These are phyloP conservation scores for Penicillium subrubescens DNA, from an alignment of 495 filamentous ascomycete species.

Conservation along the genomic window DNA sequence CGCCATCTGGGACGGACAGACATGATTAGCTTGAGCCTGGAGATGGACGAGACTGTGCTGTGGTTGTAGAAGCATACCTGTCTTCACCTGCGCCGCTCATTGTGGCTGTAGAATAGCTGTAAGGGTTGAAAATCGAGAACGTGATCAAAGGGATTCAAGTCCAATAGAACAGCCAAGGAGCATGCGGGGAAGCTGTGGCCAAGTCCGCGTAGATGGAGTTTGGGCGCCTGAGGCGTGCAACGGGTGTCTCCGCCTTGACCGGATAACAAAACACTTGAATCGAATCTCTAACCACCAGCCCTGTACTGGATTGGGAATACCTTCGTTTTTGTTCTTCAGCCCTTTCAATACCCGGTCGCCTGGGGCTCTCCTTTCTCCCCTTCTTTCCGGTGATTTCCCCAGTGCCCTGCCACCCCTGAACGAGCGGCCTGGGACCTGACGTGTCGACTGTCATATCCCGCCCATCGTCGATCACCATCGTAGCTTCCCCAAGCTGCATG, in stretches of 20 bases:
- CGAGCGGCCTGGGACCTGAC: slow-evolving; percentile 26
- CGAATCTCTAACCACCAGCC: slow-evolving; percentile 3
- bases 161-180: background rate
- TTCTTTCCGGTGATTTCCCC: background rate
- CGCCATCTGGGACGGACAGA: slow-evolving; percentile 38
- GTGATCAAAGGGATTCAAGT: background rate
- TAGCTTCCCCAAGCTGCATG: slow-evolving; percentile 13
- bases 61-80: slow-evolving; percentile 28
- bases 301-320: slow-evolving; percentile 7
- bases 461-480: slow-evolving; percentile 19
- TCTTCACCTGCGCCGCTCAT: slow-evolving; percentile 45
- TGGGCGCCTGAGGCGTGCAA: slow-evolving; percentile 26
- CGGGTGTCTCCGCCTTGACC: slow-evolving; percentile 32
- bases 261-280: slow-evolving; percentile 25
- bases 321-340: slow-evolving; percentile 6
- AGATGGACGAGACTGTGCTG: background rate
- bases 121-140: background rate
- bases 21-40: slow-evolving; percentile 10
- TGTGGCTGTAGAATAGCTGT: slow-evolving; percentile 9
- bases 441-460: slow-evolving; percentile 25
- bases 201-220: slow-evolving; percentile 13
- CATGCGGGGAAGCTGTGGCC: slow-evolving; percentile 30
- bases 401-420: slow-evolving; percentile 12
- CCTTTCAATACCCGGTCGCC: slow-evolving; percentile 1
- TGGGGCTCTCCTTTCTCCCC: background rate